Evolutionary conservation across 768 basidiomycete species (phyloP).

Genomic region (Exidia glandulosa): DNA sequence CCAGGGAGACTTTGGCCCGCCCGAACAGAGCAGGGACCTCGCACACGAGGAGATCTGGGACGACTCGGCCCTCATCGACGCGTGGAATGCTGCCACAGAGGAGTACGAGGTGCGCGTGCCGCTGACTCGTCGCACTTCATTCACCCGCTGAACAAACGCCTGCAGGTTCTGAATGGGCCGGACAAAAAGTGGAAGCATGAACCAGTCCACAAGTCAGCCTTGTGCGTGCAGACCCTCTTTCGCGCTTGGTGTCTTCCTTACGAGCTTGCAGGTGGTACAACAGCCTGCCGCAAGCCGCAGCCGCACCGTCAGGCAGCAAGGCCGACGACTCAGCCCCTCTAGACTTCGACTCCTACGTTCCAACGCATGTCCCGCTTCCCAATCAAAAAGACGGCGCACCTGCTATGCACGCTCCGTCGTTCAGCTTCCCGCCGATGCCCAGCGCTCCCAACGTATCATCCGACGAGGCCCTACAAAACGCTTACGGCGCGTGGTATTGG

Average conservation of each 20-base stretch:
- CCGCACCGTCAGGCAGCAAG: neutral
- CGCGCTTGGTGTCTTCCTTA: slow-evolving; percentile 3
- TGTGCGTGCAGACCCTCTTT: slow-evolving; percentile 38
- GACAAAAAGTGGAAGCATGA: slow-evolving; percentile 65
- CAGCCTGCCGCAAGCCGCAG: slow-evolving; percentile 28
- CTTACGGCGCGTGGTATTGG: slow-evolving; percentile 77
- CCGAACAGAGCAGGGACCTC: slow-evolving; percentile 50
- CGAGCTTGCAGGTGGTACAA: slow-evolving; percentile 60
- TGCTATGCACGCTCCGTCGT: neutral
- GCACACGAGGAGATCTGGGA: slow-evolving; percentile 77
- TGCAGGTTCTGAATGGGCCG: slow-evolving; percentile 54
- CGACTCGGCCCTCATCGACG: slow-evolving; percentile 69
- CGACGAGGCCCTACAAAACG: slow-evolving; percentile 69
- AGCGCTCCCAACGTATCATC: slow-evolving; percentile 7
- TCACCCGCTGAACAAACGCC: neutral
- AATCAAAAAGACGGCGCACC: too few species aligned
- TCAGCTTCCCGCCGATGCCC: slow-evolving; percentile 4
- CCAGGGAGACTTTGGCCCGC: slow-evolving; percentile 18
- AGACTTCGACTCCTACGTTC: slow-evolving; percentile 61
- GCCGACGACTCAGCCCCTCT: slow-evolving; percentile 49
- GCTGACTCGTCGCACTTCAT: neutral
- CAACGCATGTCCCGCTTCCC: slow-evolving; percentile 45
- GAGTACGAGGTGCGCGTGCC: slow-evolving; percentile 51
- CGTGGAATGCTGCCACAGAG: slow-evolving; percentile 76
- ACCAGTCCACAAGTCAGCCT: slow-evolving; percentile 55